A percentile compares a stretch with the other conserved stretches of the same genome.
These are phyloP conservation scores for Barbarea vulgaris DNA, from an alignment of 345 rosid species.

Conservation along the genomic window DNA sequence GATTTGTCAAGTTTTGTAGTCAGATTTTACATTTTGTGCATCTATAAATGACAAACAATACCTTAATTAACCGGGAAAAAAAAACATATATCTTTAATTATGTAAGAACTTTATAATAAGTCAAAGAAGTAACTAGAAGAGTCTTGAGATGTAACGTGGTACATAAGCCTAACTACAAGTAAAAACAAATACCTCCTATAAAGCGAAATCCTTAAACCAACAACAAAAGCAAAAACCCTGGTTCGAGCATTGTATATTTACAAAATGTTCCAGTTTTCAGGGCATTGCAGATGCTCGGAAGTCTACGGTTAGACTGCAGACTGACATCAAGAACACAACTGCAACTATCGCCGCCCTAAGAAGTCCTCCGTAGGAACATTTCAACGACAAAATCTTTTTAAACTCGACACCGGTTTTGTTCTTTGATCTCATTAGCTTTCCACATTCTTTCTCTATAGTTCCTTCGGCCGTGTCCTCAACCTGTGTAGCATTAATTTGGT, in stretches of 20 bases:
- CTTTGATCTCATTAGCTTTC: slow-evolving; percentile 33
- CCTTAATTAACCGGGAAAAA: not conserved
- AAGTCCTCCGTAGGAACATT: slow-evolving; percentile 34
- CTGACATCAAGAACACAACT: slow-evolving; percentile 49
- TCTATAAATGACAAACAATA: not conserved
- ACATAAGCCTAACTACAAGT: slow-evolving; percentile 6
- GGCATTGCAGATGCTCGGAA: slow-evolving; percentile 16
- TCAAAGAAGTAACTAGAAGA: not conserved
- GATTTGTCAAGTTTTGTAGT: not conserved
- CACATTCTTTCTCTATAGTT: slow-evolving; percentile 13
- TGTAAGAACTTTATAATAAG: not conserved
- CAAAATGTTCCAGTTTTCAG: slow-evolving; percentile 11
- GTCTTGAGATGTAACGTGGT: not conserved
- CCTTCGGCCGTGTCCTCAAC: slow-evolving; percentile 18
- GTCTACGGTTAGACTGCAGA: slow-evolving; percentile 36
- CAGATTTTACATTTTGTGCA: not conserved
- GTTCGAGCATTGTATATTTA: not conserved
- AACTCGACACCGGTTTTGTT: not conserved
- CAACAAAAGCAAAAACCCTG: not conserved
- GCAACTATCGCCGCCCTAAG: slow-evolving; percentile 46
- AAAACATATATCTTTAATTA: not conserved
- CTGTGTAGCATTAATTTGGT: slow-evolving; percentile 26
- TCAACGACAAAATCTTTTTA: slow-evolving; percentile 32
- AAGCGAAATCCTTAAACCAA: not conserved
- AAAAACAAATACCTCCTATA: not conserved